Evolutionary conservation across 2,329 filamentous ascomycete species (phyloP), one percentile per base, ranked within the genome.

Genomic region (Colletotrichum caudatum): DNA sequence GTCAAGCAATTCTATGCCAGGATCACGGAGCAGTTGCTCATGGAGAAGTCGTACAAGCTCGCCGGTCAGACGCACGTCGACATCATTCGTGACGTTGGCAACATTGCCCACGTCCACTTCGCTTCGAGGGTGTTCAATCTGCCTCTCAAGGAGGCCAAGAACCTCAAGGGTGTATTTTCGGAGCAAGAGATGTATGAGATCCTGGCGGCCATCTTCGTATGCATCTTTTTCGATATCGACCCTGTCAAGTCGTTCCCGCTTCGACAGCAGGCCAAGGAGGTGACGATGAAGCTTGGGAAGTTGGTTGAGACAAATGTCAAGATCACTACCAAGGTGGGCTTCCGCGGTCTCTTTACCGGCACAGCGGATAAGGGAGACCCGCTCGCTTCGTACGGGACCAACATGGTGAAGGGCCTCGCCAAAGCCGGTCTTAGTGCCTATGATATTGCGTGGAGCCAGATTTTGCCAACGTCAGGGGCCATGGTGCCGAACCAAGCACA

Each of bases 401-500:
- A 90, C 54, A 84, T 93, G 79, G 86, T 93, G 75, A 90, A 91
- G 77, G 86, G 86, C 0, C 81, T 95, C 53, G 81, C 90, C 33
- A 91, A 92, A 75, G 83, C 84, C 14, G 92, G 92, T 0, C 78
- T 93, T 69, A 88, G 84, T 64, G 82, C 86, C 3, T 85, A 90
- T 33, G 91, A 94, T 62, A 89, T 94, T 72, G 89, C 92, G 0
- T 93, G 90, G 88, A 87, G 87, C 33, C 90, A 93, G 77, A 86
- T 94, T 50, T 76, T 94, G 60, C 92, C 93, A 0, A 90, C 90
- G 0, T 89, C 90, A 0, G 87, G 86, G 5, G 88, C 90, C 1
- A 87, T 92, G 79, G 90, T 93, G 9, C 90, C 93, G 1, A 93
- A 90, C 76, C 91, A 94, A 78, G 90, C 88, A 1, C 89, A 93